Percentiles rank a stretch among this genome's conserved stretches.
phyloP scores from a whole-genome alignment of 1,284 basidiomycete genomes.

The Fomitopsis pinicola region DNA sequence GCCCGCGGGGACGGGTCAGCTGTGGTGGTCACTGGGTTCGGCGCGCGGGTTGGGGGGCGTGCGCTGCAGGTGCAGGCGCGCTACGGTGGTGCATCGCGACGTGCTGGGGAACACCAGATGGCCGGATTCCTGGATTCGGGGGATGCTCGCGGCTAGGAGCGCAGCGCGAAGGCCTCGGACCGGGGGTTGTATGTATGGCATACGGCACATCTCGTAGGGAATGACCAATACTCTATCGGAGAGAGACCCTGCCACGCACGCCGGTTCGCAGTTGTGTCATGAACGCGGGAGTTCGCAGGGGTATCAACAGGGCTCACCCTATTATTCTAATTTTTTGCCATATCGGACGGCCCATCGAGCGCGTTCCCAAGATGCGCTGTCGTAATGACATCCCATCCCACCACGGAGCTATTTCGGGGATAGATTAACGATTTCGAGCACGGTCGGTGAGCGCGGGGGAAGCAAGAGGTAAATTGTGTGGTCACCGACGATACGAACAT shows the following conservation, averaged over 20 bases:
- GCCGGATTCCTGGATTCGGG: background rate
- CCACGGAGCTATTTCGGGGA: background rate
- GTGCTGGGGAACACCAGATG: background rate
- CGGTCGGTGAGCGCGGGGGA: background rate
- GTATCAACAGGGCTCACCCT: background rate
- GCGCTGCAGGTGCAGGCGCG: background rate
- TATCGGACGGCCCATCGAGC: background rate
- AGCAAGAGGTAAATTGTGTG: background rate
- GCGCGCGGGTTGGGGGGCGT: background rate
- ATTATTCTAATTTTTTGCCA: background rate
- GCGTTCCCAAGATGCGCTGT: background rate
- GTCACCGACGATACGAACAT: too few species aligned
- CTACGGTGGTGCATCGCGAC: background rate
- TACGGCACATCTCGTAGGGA: background rate
- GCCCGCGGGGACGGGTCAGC: background rate
- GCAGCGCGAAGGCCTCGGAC: background rate
- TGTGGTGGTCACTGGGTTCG: background rate
- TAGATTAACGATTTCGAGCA: background rate
- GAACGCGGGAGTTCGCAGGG: background rate
- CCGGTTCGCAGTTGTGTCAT: background rate
- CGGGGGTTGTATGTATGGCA: background rate
- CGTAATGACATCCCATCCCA: background rate
- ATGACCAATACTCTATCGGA: background rate
- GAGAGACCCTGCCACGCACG: background rate
- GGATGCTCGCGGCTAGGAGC: background rate